These are phyloP conservation scores for Botrytis galanthina DNA, from an alignment of 2,329 filamentous ascomycete genomes.

Conservation along the genomic window DNA sequence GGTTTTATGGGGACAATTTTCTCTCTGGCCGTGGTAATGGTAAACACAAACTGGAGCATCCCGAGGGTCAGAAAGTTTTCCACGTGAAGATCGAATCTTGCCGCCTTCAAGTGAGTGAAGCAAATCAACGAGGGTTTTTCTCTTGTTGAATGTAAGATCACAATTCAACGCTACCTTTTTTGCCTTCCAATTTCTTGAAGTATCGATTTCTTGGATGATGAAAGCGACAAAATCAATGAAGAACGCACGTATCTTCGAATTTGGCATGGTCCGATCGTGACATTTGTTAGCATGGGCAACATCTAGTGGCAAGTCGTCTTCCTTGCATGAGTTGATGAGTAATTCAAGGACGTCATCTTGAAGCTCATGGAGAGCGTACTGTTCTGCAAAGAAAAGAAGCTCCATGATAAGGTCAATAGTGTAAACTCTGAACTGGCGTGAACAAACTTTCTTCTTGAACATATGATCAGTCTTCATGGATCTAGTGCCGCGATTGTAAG, in stretches of 20 bases:
- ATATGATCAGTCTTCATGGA: not conserved
- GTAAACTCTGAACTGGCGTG: not conserved
- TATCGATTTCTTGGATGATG: not conserved
- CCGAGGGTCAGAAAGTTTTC: not conserved
- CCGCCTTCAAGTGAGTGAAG: not conserved
- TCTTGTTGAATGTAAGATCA: not conserved
- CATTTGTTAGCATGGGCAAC: not conserved
- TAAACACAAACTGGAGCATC: not conserved
- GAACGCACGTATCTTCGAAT: not conserved
- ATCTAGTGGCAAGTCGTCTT: not conserved
- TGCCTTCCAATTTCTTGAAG: not conserved
- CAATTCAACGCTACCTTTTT: not conserved
- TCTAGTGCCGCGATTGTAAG: fast-evolving
- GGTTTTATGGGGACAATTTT: not conserved
- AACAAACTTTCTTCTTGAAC: not conserved
- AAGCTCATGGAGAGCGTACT: not conserved
- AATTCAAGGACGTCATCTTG: not conserved
- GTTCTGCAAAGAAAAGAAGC: not conserved
- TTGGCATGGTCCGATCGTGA: not conserved
- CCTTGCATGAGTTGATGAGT: not conserved
- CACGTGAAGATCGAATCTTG: not conserved
- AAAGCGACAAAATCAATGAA: not conserved
- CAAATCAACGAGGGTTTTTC: not conserved
- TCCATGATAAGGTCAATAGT: not conserved
- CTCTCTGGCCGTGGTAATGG: not conserved